Base-by-base conservation (phyloP, 805 yeast species). In the Metschnikowia chrysomelidarum region DNA sequence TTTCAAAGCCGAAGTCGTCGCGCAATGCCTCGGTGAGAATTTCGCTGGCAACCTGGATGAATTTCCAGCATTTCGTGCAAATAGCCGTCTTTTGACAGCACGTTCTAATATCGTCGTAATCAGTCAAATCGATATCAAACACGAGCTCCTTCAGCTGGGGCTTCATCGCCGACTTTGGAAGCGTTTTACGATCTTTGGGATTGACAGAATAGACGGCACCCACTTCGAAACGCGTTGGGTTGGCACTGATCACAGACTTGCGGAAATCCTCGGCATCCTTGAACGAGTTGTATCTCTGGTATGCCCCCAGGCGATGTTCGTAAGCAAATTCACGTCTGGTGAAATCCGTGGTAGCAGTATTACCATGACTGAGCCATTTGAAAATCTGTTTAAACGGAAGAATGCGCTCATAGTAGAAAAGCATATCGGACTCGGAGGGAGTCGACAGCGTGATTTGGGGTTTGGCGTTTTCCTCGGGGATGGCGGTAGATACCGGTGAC, bases 121-220 rank as follows among this genome's bases (percentile, higher is more conserved):
- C 98, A 17, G 96, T 93, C 71, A 93, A 78, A 81, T 93, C 98
- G 46, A 93, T 91, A 78, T 93, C 98, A 47, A 93, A 83, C 5
- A 89, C 96, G 39, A 93, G 69, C 57, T 93, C 98, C 58, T 93
- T 93, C 46, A 77, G 71, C 21, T 82, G 51, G 1, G 98, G 93
- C 50, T 78, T 80, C 81, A 88, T 76, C 15, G 86, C 82, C 19
- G 72, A 72, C 49, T 85, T 85, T 13, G 94, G 77, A 11, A 87
- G 67, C 7, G 79, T 71, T 52, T 86, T 89, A 34, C 95, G 72
- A 40, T 87, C 86, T 38, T 77, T 78, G n/a, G 98, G 98, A 44
- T 86, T 87, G 11, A 83, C 80, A 2, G 87, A 73, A 56, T 88
- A 93, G 4, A 88, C 81, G 0, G 98, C 96, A 20, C 98, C 98